Conservation (phyloP, 495 filamentous ascomycete genomes). For the Penicillium ucsense region DNA sequence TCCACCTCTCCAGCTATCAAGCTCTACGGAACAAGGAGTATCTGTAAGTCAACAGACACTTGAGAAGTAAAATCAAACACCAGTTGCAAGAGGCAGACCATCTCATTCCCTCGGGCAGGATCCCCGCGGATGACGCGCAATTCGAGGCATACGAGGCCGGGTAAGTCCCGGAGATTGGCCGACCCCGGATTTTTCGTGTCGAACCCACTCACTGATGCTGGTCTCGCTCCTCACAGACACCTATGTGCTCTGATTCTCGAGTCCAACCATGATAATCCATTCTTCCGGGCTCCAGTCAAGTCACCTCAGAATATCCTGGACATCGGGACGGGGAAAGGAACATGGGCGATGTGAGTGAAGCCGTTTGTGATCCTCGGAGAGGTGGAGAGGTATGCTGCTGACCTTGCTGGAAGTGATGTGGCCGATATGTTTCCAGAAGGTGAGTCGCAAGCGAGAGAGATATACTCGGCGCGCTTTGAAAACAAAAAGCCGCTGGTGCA, state of each 20-base stretch:
- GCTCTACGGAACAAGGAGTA: slow-evolving; percentile 10
- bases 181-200: not conserved
- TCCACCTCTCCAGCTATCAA: slow-evolving; percentile 7
- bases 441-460: not conserved
- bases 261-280: slow-evolving; percentile 8
- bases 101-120: not conserved
- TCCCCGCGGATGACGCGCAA: slow-evolving; percentile 11
- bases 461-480: too few relatives aligned
- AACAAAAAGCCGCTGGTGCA: too few relatives aligned
- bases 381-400: not conserved
- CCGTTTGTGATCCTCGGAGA: too few relatives aligned
- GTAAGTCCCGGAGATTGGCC: not conserved
- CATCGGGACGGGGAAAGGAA: slow-evolving; percentile 14
- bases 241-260: slow-evolving; percentile 10
- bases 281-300: slow-evolving; percentile 10
- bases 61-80: not conserved
- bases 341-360: slow-evolving; percentile 15
- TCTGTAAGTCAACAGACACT: not conserved
- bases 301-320: slow-evolving; percentile 9
- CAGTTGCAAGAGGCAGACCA: not conserved
- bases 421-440: slow-evolving; percentile 13
- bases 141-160: slow-evolving; percentile 15
- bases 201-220: not conserved
- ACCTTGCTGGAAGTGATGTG: slow-evolving; percentile 7
- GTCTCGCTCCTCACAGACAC: slow-evolving; percentile 3